Evolutionary conservation across 257 asterid genomes (phyloP).

Genomic region (Solanum medicagineum): DNA sequence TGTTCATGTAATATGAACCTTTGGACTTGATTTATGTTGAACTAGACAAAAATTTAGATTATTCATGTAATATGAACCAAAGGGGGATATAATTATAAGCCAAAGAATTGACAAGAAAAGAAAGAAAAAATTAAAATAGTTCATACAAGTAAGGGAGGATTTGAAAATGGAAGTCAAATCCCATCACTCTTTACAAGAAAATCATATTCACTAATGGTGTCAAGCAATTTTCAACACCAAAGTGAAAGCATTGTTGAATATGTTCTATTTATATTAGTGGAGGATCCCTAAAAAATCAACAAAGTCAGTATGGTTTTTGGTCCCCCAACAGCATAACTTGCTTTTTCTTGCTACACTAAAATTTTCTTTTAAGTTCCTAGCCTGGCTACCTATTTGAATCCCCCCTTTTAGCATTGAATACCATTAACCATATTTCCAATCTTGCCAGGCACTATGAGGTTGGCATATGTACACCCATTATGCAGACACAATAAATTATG

Average conservation of each 20-base stretch:
- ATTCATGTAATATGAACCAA: no score
- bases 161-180: constrained; percentile 29
- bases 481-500: constrained; percentile 17
- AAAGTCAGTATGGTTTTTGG: constrained; percentile 22
- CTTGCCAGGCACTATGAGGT: constrained; percentile 5
- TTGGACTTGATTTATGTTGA: no score
- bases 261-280: constrained; percentile 34
- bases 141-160: not conserved
- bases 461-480: constrained; percentile 23
- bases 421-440: not conserved
- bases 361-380: not conserved
- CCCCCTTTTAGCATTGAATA: not conserved
- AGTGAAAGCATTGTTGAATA: constrained; percentile 55
- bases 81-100: not conserved
- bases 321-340: constrained; percentile 32
- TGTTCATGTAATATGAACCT: no score
- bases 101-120: not conserved
- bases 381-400: not conserved
- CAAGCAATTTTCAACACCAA: constrained; percentile 38
- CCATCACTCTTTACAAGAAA: constrained; percentile 26
- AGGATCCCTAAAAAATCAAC: constrained; percentile 24
- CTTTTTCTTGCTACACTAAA: not conserved
- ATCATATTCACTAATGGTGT: constrained; percentile 36
- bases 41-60: no score
- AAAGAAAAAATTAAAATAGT: not conserved